A percentile compares a stretch with the other conserved stretches of the same genome.
Conservation (phyloP, 495 filamentous ascomycete species). For the Articulospora tetracladia region DNA sequence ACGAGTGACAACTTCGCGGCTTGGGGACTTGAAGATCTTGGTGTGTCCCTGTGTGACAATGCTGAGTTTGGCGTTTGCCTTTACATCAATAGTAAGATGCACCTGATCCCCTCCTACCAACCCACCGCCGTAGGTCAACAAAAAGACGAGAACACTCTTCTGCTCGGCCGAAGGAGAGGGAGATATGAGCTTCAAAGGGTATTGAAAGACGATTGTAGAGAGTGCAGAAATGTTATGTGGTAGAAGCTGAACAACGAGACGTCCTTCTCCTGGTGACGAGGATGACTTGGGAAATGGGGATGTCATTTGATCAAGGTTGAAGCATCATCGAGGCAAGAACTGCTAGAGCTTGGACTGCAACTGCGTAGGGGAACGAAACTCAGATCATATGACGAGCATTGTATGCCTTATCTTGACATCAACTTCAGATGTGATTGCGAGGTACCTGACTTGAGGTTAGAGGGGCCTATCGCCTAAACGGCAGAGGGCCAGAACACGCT, state of each 20-base stretch:
- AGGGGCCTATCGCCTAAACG: not conserved
- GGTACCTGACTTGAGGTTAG: not conserved
- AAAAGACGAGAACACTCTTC: constrained; percentile 67
- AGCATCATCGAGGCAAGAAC: not conserved
- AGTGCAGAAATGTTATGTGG: constrained; percentile 70
- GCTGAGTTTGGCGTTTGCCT: constrained; percentile 61
- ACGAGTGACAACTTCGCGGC: constrained; percentile 52
- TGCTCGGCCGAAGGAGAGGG: constrained; percentile 47
- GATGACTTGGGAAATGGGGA: constrained; percentile 67
- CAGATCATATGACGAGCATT: not conserved
- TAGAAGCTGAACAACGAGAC: constrained; percentile 66
- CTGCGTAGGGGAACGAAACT: too few relatives aligned
- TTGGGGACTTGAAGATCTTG: constrained; percentile 82
- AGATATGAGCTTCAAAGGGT: constrained; percentile 90
- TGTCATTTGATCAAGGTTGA: constrained; percentile 30
- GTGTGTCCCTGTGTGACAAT: constrained; percentile 94
- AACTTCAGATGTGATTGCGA: not conserved
- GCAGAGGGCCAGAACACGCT: too few relatives aligned
- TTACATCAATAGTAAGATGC: constrained; percentile 64
- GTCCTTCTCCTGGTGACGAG: constrained; percentile 71
- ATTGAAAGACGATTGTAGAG: constrained; percentile 77
- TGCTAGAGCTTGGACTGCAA: too few relatives aligned
- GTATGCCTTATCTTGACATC: not conserved
- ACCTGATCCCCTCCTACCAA: constrained; percentile 84
- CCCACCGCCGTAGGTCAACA: constrained; percentile 93